These are phyloP conservation scores for Phytophthora niederhauseri DNA, from an alignment of 352 stramenopile species.

Conservation along the genomic window DNA sequence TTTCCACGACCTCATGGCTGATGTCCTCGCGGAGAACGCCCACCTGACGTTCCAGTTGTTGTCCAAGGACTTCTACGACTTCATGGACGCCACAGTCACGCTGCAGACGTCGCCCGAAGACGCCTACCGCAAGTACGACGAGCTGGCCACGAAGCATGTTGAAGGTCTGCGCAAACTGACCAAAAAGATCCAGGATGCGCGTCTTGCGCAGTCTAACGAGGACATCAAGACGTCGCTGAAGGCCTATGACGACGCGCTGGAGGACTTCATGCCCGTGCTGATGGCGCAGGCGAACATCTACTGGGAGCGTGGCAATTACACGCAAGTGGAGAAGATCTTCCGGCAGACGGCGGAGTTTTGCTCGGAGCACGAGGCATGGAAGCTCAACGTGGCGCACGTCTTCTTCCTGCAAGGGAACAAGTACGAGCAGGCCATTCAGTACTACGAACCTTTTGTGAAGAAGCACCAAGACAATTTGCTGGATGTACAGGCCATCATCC, in stretches of 20 bases:
- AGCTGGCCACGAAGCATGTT: slow-evolving; percentile 94
- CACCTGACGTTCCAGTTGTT: slow-evolving; percentile 95
- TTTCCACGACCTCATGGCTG: slow-evolving; percentile 95
- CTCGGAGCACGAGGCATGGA: slow-evolving; percentile 95
- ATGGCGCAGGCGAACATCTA: slow-evolving; percentile 97
- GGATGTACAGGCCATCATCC: slow-evolving; percentile 95
- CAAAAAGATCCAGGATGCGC: slow-evolving; percentile 95
- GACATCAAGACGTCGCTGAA: slow-evolving; percentile 93
- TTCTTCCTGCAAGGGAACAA: slow-evolving; percentile 96
- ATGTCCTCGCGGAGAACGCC: slow-evolving; percentile 95
- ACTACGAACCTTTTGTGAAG: slow-evolving; percentile 97
- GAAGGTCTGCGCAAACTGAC: slow-evolving; percentile 94
- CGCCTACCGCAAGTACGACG: slow-evolving; percentile 94
- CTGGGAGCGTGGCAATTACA: slow-evolving; percentile 97
- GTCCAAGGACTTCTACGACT: slow-evolving; percentile 94
- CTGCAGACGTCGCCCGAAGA: slow-evolving; percentile 94
- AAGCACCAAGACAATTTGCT: slow-evolving; percentile 92
- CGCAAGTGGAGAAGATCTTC: slow-evolving; percentile 97
- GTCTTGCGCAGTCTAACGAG: slow-evolving; percentile 91
- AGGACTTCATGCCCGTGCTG: slow-evolving; percentile 96
- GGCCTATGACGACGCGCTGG: slow-evolving; percentile 94
- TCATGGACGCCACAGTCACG: slow-evolving; percentile 96
- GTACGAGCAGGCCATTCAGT: slow-evolving; percentile 90
- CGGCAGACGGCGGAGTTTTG: slow-evolving; percentile 95
- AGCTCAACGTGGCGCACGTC: slow-evolving; percentile 96